A percentile compares a stretch with the other conserved stretches of the same genome.
Evolutionary conservation across 129 eudicot species (phyloP).

Genomic region (Lonicera japonica): DNA sequence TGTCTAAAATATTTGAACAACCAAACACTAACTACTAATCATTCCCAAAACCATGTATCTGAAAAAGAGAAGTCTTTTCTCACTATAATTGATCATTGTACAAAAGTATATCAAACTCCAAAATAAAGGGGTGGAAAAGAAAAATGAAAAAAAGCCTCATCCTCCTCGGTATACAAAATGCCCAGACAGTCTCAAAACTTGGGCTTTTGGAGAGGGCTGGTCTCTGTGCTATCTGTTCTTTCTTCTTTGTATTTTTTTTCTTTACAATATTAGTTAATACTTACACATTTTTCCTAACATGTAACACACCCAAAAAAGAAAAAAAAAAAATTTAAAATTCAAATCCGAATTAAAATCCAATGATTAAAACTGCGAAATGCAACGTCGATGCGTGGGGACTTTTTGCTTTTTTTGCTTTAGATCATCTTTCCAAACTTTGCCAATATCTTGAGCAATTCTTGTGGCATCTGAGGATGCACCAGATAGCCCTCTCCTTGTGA

Average conservation of each 20-base stretch:
- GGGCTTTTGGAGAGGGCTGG: constrained; percentile 81
- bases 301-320: neutral
- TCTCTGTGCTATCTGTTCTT: constrained; percentile 29
- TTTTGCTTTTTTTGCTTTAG: constrained; percentile 67
- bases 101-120: constrained; percentile 12
- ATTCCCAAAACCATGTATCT: neutral
- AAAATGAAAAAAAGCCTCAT: constrained; percentile 33
- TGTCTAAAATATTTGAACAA: neutral
- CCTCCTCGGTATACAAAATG: constrained; percentile 55
- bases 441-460: constrained; percentile 78
- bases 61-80: constrained; percentile 3
- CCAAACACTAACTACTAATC: neutral
- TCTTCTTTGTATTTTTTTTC: constrained; percentile 14
- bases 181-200: constrained; percentile 48
- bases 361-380: constrained; percentile 69
- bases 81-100: constrained; percentile 27
- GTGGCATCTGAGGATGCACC: constrained; percentile 87
- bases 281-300: constrained; percentile 6
- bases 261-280: constrained; percentile 6
- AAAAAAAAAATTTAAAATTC: neutral
- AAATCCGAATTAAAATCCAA: constrained; percentile 27
- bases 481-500: constrained; percentile 89
- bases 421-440: constrained; percentile 71
- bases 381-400: constrained; percentile 79
- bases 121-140: constrained; percentile 8